phyloP scores from a whole-genome alignment of 495 filamentous ascomycete species.

The Copromyces sp. region DNA sequence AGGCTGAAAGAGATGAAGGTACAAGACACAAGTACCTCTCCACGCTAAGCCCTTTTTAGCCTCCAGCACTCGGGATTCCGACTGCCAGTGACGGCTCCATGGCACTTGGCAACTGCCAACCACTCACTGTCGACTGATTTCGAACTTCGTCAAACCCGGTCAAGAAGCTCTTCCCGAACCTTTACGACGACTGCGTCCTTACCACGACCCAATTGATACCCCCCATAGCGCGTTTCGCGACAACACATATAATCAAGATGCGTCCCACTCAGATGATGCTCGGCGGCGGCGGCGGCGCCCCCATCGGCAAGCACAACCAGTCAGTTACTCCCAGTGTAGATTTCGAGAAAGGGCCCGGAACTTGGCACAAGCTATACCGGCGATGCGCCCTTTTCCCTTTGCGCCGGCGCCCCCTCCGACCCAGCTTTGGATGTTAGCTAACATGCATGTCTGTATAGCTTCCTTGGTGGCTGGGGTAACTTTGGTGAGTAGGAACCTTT shows the following conservation, averaged over 20 bases:
- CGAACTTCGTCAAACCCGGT: constrained; percentile 7
- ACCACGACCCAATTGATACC: constrained; percentile 22
- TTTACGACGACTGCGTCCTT: constrained; percentile 2
- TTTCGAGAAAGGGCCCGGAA: constrained; percentile 7
- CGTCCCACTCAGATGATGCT: constrained; percentile 39
- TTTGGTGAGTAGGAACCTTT: constrained; percentile 54
- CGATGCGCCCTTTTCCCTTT: constrained; percentile 5
- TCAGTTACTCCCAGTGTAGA: constrained; percentile 39
- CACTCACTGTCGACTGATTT: constrained; percentile 20
- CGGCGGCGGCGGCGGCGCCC: constrained; percentile 46
- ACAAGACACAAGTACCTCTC: not conserved
- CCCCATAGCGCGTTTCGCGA: constrained; percentile 11
- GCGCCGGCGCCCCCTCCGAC: constrained; percentile 1
- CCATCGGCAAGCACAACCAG: constrained; percentile 57
- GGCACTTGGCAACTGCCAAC: constrained; percentile 1
- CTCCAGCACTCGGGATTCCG: constrained; percentile 1
- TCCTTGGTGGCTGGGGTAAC: constrained; percentile 73
- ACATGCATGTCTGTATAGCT: constrained; percentile 46
- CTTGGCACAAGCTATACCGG: not conserved
- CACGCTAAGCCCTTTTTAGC: constrained; percentile 29
- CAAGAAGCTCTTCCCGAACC: constrained; percentile 16
- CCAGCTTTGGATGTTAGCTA: constrained; percentile 10
- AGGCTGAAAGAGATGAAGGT: constrained; percentile 5
- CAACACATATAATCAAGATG: constrained; percentile 46
- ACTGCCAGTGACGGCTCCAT: not conserved